A percentile compares a stretch with the other conserved stretches of the same genome.
phyloP scores from a whole-genome alignment of 306 rosid genomes.

The Prosopis cineraria region DNA sequence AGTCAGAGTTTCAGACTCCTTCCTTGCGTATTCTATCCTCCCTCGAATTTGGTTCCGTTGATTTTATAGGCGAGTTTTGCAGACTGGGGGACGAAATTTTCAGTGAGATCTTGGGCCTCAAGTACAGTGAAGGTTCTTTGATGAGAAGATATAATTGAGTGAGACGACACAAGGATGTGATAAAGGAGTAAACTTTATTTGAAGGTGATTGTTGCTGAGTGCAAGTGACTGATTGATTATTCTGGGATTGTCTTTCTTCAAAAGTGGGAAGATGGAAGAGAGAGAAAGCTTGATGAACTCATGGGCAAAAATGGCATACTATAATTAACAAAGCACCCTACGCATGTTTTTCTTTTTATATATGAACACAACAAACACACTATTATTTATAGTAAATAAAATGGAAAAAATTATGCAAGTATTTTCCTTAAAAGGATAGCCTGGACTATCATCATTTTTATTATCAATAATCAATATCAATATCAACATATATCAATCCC shows the following conservation, averaged over 20 bases:
- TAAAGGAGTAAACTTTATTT: constrained; percentile 5
- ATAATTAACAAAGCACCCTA: neutral
- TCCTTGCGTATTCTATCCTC: neutral
- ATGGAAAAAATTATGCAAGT: no score
- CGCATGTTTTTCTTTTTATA: neutral
- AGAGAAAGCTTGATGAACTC: neutral
- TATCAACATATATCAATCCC: no score
- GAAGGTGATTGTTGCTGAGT: neutral
- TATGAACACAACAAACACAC: no score
- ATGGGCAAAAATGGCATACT: constrained; percentile 14
- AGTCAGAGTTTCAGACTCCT: constrained; percentile 35
- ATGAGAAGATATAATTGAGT: constrained; percentile 41
- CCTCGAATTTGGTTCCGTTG: constrained; percentile 14
- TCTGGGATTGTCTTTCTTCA: constrained; percentile 8
- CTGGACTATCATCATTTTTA: no score
- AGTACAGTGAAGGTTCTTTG: constrained; percentile 15
- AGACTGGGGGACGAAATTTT: neutral
- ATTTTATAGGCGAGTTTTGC: constrained; percentile 1
- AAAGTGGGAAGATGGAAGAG: neutral
- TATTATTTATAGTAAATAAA: no score
- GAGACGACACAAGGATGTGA: constrained; percentile 4
- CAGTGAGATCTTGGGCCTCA: constrained; percentile 47
- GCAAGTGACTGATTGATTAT: constrained; percentile 14
- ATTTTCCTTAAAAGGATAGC: no score
- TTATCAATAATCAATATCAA: no score